Conservation (phyloP, 2,329 filamentous ascomycete genomes). For the Metarhizium guizhouense region DNA sequence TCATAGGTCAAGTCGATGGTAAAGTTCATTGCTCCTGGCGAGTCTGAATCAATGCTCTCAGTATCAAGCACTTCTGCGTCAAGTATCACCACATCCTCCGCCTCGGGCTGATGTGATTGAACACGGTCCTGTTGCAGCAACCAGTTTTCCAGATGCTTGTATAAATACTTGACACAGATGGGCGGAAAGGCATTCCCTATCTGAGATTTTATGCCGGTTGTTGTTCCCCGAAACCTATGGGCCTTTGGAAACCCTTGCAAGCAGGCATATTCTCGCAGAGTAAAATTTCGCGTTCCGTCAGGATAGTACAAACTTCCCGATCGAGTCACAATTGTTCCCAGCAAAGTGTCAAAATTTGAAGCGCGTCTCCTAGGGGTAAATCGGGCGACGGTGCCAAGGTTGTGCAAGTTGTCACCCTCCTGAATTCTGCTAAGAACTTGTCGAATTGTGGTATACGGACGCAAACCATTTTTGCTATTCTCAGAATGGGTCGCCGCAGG, state of each 20-base stretch:
- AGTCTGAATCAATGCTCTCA: slow-evolving; percentile 11
- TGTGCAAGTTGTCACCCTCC: slow-evolving; percentile 29
- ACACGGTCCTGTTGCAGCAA: slow-evolving; percentile 35
- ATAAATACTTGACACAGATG: slow-evolving; percentile 39
- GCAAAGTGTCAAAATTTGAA: slow-evolving; percentile 40
- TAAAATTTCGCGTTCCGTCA: slow-evolving; percentile 53
- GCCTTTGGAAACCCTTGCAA: slow-evolving; percentile 59
- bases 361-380: slow-evolving; percentile 21
- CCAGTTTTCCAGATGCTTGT: slow-evolving; percentile 37
- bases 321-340: slow-evolving; percentile 54
- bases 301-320: slow-evolving; percentile 58
- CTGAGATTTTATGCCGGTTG: slow-evolving; percentile 44
- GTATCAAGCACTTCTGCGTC: neutral
- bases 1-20: neutral
- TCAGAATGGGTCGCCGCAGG: slow-evolving; percentile 51
- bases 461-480: slow-evolving; percentile 23
- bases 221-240: slow-evolving; percentile 45
- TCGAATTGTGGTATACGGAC: slow-evolving; percentile 34
- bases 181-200: slow-evolving; percentile 77
- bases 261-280: slow-evolving; percentile 56
- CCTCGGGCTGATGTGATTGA: slow-evolving; percentile 6
- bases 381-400: slow-evolving; percentile 19
- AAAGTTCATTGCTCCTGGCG: neutral
- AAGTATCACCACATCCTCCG: slow-evolving; percentile 16
- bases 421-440: slow-evolving; percentile 30